These are phyloP conservation scores for Apophysomyces sp. DNA, from an alignment of 371 early-diverging fungal genomes.

Conservation along the genomic window DNA sequence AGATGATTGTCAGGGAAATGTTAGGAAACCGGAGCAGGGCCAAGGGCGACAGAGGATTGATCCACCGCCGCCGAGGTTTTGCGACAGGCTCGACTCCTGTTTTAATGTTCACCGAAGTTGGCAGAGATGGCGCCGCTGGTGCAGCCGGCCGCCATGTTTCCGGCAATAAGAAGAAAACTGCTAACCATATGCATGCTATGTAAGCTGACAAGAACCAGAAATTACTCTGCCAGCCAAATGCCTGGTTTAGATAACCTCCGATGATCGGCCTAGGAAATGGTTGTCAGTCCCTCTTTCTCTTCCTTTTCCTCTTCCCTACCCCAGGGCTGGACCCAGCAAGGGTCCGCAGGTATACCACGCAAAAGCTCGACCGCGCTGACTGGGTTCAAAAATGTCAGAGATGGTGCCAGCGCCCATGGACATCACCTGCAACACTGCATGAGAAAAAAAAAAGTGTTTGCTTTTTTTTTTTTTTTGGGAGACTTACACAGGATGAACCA, in stretches of 20 bases:
- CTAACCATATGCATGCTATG: constrained; percentile 22
- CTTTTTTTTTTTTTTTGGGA: no score
- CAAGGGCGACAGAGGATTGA: constrained; percentile 38
- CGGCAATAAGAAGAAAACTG: constrained; percentile 37
- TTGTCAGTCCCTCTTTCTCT: no score
- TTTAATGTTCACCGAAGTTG: not conserved
- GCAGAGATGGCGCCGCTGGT: not conserved
- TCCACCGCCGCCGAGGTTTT: not conserved
- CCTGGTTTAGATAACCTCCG: constrained; percentile 45
- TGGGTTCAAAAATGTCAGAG: constrained; percentile 39
- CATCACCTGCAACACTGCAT: constrained; percentile 22
- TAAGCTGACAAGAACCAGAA: constrained; percentile 35
- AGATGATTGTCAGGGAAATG: constrained; percentile 27
- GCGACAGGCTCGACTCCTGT: not conserved
- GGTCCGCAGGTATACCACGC: constrained; percentile 39
- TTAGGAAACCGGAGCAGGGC: constrained; percentile 25
- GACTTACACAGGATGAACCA: constrained; percentile 25
- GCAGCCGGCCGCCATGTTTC: constrained; percentile 31
- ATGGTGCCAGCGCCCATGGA: constrained; percentile 48
- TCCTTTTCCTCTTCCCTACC: no score
- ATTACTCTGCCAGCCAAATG: constrained; percentile 46
- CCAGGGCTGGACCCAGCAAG: constrained; percentile 23
- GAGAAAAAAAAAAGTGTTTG: not conserved
- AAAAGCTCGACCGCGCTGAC: constrained; percentile 41
- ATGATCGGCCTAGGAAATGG: constrained; percentile 30